Percentiles rank a stretch among this genome's conserved stretches.
These are phyloP conservation scores for Sugiyamaella valdiviana DNA, from an alignment of 805 yeast genomes.

Conservation along the genomic window DNA sequence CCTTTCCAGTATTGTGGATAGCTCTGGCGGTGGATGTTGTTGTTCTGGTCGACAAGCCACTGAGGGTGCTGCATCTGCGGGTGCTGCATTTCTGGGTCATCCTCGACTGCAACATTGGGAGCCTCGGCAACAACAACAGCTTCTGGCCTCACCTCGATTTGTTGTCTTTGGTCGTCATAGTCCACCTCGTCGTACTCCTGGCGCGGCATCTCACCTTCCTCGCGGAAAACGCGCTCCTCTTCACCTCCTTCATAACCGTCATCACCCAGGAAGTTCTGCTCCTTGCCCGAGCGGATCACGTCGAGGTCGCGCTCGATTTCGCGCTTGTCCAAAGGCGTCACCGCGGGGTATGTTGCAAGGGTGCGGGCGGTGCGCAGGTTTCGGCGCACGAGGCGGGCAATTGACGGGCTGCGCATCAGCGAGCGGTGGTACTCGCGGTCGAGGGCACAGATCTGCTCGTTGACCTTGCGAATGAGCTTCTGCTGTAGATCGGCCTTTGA, in stretches of 20 bases:
- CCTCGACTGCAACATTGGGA: not conserved
- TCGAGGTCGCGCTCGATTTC: conserved; percentile 18
- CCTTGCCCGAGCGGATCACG: conserved; percentile 15
- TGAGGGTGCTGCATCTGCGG: not conserved
- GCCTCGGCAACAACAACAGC: not conserved
- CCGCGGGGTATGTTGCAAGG: conserved; percentile 17
- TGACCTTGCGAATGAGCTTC: conserved; percentile 18
- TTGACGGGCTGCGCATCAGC: conserved; percentile 14
- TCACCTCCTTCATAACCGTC: conserved; percentile 11
- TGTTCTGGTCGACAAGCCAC: not conserved
- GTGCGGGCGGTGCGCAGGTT: conserved; percentile 25
- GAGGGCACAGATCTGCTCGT: conserved; percentile 21
- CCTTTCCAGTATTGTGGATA: not conserved
- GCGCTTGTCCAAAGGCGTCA: conserved; percentile 18
- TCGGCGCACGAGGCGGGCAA: conserved; percentile 21
- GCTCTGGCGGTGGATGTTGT: not conserved
- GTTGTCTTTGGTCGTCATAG: not conserved
- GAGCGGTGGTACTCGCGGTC: conserved; percentile 23
- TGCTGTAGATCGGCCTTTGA: conserved; percentile 24
- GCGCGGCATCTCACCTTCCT: not conserved
- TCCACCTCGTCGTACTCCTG: not conserved
- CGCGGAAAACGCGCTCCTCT: not conserved
- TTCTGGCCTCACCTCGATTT: not conserved
- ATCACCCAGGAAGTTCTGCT: conserved; percentile 11
- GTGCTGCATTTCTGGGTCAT: not conserved